phyloP scores from a whole-genome alignment of 1,284 basidiomycete genomes.

The Heterobasidion irregulare region DNA sequence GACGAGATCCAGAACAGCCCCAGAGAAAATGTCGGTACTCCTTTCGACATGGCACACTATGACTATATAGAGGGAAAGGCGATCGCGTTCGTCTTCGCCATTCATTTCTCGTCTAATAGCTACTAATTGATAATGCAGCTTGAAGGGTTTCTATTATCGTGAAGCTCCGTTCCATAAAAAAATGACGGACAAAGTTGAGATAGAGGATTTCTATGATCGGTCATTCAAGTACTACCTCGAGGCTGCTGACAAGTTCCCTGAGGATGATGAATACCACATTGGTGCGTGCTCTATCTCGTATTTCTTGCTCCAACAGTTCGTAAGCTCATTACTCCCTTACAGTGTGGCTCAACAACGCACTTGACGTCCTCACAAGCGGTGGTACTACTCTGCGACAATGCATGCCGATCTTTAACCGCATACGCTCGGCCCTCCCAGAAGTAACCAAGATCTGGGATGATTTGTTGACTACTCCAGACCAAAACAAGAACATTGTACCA shows the following conservation, averaged over 20 bases:
- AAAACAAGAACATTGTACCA: too few relatives aligned
- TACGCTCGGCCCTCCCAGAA: background rate
- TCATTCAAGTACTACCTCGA: slow-evolving; percentile 15
- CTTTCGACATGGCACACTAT: slow-evolving; percentile 1
- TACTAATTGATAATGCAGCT: background rate
- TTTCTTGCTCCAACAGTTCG: background rate
- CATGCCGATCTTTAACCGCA: background rate
- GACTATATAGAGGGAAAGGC: slow-evolving; percentile 1
- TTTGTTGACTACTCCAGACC: too few relatives aligned
- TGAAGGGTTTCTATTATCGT: background rate
- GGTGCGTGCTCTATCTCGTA: slow-evolving; percentile 12
- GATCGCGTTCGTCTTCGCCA: slow-evolving; percentile 2
- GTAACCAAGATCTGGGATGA: background rate
- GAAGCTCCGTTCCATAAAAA: background rate
- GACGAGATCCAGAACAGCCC: background rate
- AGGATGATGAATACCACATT: slow-evolving; percentile 21
- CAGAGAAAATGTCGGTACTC: background rate
- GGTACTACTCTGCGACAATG: background rate
- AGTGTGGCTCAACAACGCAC: background rate
- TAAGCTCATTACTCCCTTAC: background rate
- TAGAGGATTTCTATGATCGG: slow-evolving; percentile 1
- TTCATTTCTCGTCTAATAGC: background rate
- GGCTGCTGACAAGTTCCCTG: slow-evolving; percentile 16
- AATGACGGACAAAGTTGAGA: background rate
- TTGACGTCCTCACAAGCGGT: background rate